Conservation (phyloP, 1,284 basidiomycete species). For the Cyathus pygmaeus region DNA sequence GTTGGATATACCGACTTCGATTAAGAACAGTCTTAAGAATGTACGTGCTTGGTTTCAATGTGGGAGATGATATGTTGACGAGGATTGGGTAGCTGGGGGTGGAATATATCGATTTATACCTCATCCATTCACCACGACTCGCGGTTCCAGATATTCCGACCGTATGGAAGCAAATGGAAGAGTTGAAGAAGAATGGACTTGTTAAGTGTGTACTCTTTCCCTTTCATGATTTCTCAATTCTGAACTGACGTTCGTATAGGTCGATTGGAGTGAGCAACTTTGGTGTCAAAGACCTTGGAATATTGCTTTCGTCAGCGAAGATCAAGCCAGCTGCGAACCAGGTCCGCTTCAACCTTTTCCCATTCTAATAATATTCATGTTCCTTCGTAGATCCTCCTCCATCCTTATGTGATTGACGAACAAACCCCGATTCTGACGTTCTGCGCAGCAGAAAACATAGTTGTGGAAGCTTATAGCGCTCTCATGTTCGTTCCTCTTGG, state of each 20-base stretch:
- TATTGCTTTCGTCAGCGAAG: slow-evolving; percentile 63
- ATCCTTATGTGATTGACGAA: slow-evolving; percentile 76
- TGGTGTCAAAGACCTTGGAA: slow-evolving; percentile 64
- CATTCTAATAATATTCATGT: slow-evolving; percentile 51
- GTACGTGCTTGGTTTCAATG: slow-evolving; percentile 40
- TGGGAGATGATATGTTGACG: neutral
- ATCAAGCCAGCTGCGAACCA: slow-evolving; percentile 83
- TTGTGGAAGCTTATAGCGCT: slow-evolving; percentile 78
- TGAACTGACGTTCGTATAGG: slow-evolving; percentile 43
- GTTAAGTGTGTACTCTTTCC: slow-evolving; percentile 55
- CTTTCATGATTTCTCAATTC: neutral
- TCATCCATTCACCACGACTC: slow-evolving; percentile 67
- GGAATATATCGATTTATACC: slow-evolving; percentile 76
- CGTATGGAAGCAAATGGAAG: slow-evolving; percentile 72
- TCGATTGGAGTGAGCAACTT: slow-evolving; percentile 85
- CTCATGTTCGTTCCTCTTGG: slow-evolving; percentile 57
- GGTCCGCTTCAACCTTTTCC: slow-evolving; percentile 61
- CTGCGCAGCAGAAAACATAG: slow-evolving; percentile 68
- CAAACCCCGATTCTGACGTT: slow-evolving; percentile 67
- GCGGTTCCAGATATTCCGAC: slow-evolving; percentile 63
- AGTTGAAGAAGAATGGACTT: slow-evolving; percentile 63
- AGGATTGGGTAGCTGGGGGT: slow-evolving; percentile 77
- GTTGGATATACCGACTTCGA: slow-evolving; percentile 62
- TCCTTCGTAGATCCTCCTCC: slow-evolving; percentile 63
- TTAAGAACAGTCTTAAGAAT: slow-evolving; percentile 66